Evolutionary conservation across 225 moss, liverwort and hornwort species (phyloP).

Genomic region (Sphagnum tenellum): DNA sequence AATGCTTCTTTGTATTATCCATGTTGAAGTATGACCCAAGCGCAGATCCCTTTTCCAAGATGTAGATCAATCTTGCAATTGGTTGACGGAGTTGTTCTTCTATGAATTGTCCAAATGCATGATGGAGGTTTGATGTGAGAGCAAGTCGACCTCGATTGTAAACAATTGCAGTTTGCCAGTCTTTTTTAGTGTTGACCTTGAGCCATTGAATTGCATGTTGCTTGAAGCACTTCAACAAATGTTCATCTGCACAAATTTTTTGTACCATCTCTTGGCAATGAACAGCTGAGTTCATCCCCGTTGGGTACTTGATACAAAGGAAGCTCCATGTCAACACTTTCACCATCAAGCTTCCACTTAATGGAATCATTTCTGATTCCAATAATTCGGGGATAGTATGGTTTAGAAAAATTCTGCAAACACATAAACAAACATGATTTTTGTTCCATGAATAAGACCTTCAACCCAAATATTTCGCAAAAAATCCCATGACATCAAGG

Average conservation of each 20-base stretch:
- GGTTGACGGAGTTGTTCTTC: conserved; percentile 41
- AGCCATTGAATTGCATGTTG: conserved; percentile 32
- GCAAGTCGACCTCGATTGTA: conserved; percentile 35
- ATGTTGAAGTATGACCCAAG: conserved; percentile 43
- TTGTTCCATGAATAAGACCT: too few relatives aligned
- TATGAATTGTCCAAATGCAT: conserved; percentile 45
- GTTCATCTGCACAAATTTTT: conserved; percentile 31
- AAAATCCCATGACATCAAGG: too few relatives aligned
- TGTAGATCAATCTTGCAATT: conserved; percentile 39
- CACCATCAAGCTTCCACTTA: conserved; percentile 30
- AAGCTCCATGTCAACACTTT: conserved; percentile 62
- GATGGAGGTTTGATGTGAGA: conserved; percentile 46
- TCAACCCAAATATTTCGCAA: too few relatives aligned
- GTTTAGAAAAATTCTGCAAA: conserved; percentile 43
- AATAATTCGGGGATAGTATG: conserved; percentile 36
- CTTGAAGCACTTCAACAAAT: conserved; percentile 38
- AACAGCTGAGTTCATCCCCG: conserved; percentile 22
- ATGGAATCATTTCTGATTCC: conserved; percentile 27
- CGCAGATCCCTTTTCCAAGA: conserved; percentile 35
- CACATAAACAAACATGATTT: not conserved
- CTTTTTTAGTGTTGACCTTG: conserved; percentile 20
- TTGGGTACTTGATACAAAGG: conserved; percentile 47
- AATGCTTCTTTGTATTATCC: conserved; percentile 28
- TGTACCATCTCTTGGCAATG: conserved; percentile 51
- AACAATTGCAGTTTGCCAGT: conserved; percentile 50